These are phyloP conservation scores for Pseudohalonectria lignicola DNA, from an alignment of 2,329 filamentous ascomycete genomes.

Conservation along the genomic window DNA sequence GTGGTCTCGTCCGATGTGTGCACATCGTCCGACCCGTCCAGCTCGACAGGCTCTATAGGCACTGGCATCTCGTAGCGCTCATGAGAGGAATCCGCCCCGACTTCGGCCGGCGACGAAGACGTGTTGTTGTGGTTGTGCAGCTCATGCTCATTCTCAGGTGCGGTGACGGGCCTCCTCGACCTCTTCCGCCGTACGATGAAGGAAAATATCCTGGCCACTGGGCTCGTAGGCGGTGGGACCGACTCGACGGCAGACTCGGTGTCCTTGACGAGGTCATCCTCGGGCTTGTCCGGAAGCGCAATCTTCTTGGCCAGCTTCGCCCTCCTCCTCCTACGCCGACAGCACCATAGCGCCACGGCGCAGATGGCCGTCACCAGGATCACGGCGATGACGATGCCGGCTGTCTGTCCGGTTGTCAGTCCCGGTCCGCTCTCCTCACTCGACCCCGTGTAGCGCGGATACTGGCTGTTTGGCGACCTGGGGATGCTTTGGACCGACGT, in stretches of 20 bases:
- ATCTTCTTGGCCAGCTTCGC: conserved; percentile 11
- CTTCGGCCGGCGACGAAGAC: conserved; percentile 23
- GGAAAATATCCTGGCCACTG: conserved; percentile 28
- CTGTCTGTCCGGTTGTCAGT: conserved; percentile 28
- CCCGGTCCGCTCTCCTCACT: conserved; percentile 7
- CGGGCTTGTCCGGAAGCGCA: background rate
- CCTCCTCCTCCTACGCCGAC: conserved; percentile 20
- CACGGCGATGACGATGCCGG: conserved; percentile 33
- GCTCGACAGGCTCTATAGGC: conserved; percentile 32
- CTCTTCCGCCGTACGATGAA: conserved; percentile 27
- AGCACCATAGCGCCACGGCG: conserved; percentile 16
- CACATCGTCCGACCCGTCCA: conserved; percentile 31
- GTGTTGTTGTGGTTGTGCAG: conserved; percentile 14
- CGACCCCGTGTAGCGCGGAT: conserved; percentile 25
- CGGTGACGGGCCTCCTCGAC: conserved; percentile 12
- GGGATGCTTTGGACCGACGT: conserved; percentile 30
- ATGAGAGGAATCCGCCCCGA: conserved; percentile 30
- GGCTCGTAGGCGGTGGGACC: conserved; percentile 19
- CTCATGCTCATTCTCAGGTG: background rate
- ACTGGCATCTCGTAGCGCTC: conserved; percentile 42
- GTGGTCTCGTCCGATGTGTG: conserved; percentile 22
- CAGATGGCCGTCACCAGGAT: conserved; percentile 21
- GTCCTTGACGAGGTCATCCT: conserved; percentile 21
- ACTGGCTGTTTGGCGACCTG: conserved; percentile 32
- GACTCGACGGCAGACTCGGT: conserved; percentile 19